These are phyloP conservation scores for Camelina hispida DNA, from an alignment of 345 rosid genomes.

Conservation along the genomic window DNA sequence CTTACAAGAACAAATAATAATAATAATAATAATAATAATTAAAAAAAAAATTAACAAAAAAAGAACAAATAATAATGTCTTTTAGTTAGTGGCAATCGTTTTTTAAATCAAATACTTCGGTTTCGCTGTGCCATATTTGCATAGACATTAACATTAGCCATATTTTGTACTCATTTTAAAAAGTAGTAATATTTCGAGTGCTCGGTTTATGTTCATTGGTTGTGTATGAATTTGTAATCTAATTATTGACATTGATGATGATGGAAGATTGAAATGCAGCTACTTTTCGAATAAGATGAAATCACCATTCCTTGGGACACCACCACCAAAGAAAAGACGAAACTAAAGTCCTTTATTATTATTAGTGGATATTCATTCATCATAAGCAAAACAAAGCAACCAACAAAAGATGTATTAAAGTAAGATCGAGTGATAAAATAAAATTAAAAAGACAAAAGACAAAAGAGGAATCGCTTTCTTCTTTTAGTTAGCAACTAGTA, in stretches of 20 bases:
- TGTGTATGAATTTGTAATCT: background rate
- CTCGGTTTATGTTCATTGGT: too few relatives aligned
- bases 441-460: background rate
- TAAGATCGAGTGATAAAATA: background rate
- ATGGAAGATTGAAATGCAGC: slow-evolving; percentile 9
- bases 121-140: background rate
- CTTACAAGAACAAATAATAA: background rate
- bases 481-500: slow-evolving; percentile 13
- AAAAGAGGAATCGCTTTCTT: slow-evolving; percentile 27
- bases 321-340: background rate
- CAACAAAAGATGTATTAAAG: slow-evolving; percentile 25
- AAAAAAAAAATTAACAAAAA: too few relatives aligned
- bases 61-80: background rate
- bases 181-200: too few relatives aligned
- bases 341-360: slow-evolving; percentile 14
- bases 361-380: slow-evolving; percentile 45
- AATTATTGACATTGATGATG: background rate
- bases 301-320: slow-evolving; percentile 24
- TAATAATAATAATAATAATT: too few relatives aligned
- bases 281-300: slow-evolving; percentile 17
- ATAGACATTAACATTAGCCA: background rate
- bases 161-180: too few relatives aligned
- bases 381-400: slow-evolving; percentile 33
- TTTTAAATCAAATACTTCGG: background rate
- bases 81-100: background rate